Conservation (phyloP, 2,329 filamentous ascomycete genomes). For the Colletotrichum musicola region DNA sequence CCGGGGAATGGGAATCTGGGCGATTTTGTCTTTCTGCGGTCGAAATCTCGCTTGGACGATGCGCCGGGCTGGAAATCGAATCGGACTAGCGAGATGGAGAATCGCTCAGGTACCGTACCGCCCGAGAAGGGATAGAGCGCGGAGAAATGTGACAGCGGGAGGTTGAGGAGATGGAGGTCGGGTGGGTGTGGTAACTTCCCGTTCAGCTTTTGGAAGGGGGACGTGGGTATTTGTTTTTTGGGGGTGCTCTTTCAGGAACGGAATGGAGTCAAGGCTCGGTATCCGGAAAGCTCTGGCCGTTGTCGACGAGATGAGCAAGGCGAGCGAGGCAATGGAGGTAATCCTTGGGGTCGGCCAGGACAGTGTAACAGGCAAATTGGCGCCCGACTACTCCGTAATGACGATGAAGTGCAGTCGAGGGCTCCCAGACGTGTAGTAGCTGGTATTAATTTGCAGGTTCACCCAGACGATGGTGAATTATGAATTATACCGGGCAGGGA, state of each 20-base stretch:
- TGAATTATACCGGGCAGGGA: slow-evolving; percentile 28
- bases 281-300: too few species aligned
- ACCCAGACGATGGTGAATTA: slow-evolving; percentile 15
- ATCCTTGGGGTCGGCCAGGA: slow-evolving; percentile 18
- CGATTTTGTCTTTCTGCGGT: slow-evolving; percentile 18
- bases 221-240: slow-evolving; percentile 36
- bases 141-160: slow-evolving; percentile 39
- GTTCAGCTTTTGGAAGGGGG: background rate
- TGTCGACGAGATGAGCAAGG: background rate
- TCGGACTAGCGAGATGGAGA: slow-evolving; percentile 28
- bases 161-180: slow-evolving; percentile 26
- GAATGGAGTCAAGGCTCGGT: background rate
- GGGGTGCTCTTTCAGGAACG: background rate
- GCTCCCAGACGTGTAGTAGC: slow-evolving; percentile 6
- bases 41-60: slow-evolving; percentile 38
- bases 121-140: slow-evolving; percentile 28
- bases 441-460: slow-evolving; percentile 24
- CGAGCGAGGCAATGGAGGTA: background rate
- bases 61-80: slow-evolving; percentile 19
- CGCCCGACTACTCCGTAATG: background rate
- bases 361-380: slow-evolving; percentile 16
- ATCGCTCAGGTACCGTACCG: slow-evolving; percentile 26
- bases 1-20: slow-evolving; percentile 28
- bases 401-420: background rate
- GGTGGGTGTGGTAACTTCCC: slow-evolving; percentile 11